phyloP scores from a whole-genome alignment of 2,329 filamentous ascomycete genomes.

The Xylaria sp. region DNA sequence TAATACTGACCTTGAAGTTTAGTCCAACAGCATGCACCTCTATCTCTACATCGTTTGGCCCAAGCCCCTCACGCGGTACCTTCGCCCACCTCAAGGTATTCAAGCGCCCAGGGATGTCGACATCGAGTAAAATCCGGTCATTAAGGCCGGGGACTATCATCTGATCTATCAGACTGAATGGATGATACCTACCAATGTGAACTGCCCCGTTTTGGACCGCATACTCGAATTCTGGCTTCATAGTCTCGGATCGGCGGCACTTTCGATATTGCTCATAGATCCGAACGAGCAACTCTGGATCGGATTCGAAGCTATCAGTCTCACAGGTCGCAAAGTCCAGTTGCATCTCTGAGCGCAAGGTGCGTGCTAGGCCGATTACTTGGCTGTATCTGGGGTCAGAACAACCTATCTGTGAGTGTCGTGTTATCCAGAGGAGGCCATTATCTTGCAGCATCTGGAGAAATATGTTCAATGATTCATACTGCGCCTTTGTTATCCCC shows the following conservation, averaged over 20 bases:
- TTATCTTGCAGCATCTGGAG: neutral
- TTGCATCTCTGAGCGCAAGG: constrained; percentile 49
- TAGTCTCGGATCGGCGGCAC: neutral
- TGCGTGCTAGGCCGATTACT: constrained; percentile 29
- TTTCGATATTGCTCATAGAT: constrained; percentile 3
- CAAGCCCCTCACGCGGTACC: constrained; percentile 20
- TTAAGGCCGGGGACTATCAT: neutral
- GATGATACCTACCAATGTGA: constrained; percentile 1
- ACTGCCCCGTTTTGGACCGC: neutral
- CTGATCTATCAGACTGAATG: constrained; percentile 6
- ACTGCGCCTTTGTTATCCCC: neutral
- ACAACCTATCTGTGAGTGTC: neutral
- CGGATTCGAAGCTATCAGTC: neutral
- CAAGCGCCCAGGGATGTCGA: constrained; percentile 11
- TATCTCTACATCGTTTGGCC: constrained; percentile 34
- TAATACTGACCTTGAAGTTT: constrained; percentile 38
- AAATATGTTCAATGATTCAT: neutral
- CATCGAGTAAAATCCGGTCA: neutral
- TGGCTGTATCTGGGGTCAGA: constrained; percentile 5
- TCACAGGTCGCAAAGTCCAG: constrained; percentile 33
- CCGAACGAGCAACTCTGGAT: too few relatives aligned
- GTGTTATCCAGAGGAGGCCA: constrained; percentile 21
- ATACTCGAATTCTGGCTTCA: constrained; percentile 21
- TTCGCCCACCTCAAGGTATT: constrained; percentile 37
- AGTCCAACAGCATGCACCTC: constrained; percentile 37